Evolutionary conservation across 2,329 filamentous ascomycete genomes (phyloP), one percentile per base, ranked within the genome.

Genomic region (Aspergillus pseudoglaucus): DNA sequence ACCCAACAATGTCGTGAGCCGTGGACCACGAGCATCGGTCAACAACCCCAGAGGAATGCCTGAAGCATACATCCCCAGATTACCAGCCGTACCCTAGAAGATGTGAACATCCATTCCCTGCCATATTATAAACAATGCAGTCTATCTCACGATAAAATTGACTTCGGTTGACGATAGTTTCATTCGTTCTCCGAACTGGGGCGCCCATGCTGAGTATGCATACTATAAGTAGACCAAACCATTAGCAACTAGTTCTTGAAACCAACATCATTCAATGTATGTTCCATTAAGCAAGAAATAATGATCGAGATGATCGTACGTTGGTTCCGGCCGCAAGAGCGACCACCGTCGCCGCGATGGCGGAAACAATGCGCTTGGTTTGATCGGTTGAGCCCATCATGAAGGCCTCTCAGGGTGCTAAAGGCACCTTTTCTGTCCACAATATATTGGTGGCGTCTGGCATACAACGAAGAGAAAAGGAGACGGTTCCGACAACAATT

Each of bases 201-300:
- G 93, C 12, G 88, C 90, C 90, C 93, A 98, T 70, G 91, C 91
- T 47, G 90, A 96, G 71, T 96, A 98, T 64, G 90, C 91, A 81
- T 98, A 97, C 89, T 96, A 63, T 44, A 45, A 30, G 25, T 30
- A 12, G 10, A 30, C 25, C 51, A 67, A 42, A 38, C 42, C 8
- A 51, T 61, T 27, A 59, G 53, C 37, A 42, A 38, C 45, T 30
- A 43, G 20, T 44, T 30, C 27, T 20, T 35, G 33, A 35, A 15
- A 35, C 33, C 8, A n/a, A 30, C 25, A 30, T 12, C 12, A 3
- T 30, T 30, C 2, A 9, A 30, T 30, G 42, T 33, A 30, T 14
- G n/a, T 18, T 42, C 6, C 6, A 32, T 18, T 10, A 22, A 45
- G 8, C 20, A 47, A 42, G 15, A 20, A 35, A 22, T 44, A 32